Evolutionary conservation across 1,284 basidiomycete species (phyloP).

Genomic region (Rhodotorula sp.): DNA sequence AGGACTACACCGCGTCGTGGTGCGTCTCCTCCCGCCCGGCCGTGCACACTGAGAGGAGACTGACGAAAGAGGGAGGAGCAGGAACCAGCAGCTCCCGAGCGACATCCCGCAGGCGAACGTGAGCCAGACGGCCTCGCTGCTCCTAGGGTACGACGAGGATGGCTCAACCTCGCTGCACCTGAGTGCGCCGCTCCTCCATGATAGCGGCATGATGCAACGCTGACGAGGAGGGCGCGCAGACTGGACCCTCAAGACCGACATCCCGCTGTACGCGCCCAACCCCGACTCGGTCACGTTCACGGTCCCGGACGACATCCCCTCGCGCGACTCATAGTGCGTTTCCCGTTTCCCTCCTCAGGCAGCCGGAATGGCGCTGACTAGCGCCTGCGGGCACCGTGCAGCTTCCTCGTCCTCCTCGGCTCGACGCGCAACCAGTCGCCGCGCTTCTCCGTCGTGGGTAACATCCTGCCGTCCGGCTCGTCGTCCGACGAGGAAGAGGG

Average conservation of each 20-base stretch:
- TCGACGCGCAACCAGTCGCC: slow-evolving; percentile 18
- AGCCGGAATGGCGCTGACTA: background rate
- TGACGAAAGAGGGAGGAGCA: background rate
- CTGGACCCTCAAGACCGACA: slow-evolving; percentile 16
- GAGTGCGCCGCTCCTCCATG: background rate
- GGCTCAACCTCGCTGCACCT: slow-evolving; percentile 17
- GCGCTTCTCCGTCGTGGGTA: slow-evolving; percentile 2
- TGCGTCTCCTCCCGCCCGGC: background rate
- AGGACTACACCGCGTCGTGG: slow-evolving; percentile 15
- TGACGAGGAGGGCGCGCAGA: background rate
- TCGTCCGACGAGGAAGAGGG: background rate
- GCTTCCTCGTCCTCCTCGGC: slow-evolving; percentile 30
- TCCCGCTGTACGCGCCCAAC: slow-evolving; percentile 12
- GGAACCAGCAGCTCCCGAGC: slow-evolving; percentile 19
- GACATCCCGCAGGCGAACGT: slow-evolving; percentile 11
- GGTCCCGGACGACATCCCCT: slow-evolving; percentile 13
- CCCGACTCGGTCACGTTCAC: slow-evolving; percentile 15
- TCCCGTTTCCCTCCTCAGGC: background rate
- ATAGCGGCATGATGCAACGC: too few relatives aligned
- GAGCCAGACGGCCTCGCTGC: slow-evolving; percentile 18
- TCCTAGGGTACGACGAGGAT: slow-evolving; percentile 27
- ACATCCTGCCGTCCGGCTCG: slow-evolving; percentile 1
- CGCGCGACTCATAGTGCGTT: slow-evolving; percentile 20
- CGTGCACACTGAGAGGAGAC: background rate
- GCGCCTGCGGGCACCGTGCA: background rate